Conservation (phyloP, 108 stramenopile genomes). For the Aurantiochytrium sp. region DNA sequence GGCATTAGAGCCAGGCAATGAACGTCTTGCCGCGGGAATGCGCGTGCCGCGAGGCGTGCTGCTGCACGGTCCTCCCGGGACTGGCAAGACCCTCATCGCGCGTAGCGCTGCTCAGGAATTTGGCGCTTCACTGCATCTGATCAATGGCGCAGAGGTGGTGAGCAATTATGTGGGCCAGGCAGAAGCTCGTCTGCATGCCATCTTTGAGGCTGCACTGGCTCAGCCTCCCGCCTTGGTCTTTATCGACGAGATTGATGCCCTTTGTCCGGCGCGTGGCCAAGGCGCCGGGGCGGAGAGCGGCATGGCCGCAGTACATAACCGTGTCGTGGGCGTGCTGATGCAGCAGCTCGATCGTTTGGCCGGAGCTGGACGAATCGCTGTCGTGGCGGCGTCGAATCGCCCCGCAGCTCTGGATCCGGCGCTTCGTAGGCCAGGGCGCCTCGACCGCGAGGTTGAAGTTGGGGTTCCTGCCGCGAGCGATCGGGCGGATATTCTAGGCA, state of each 20-base stretch:
- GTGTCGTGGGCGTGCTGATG: neutral
- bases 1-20: neutral
- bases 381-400: slow-evolving; percentile 88
- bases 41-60: slow-evolving; percentile 50
- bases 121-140: slow-evolving; percentile 81
- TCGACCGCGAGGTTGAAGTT: slow-evolving; percentile 88
- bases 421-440: slow-evolving; percentile 83
- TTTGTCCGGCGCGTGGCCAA: slow-evolving; percentile 94
- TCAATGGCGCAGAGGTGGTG: slow-evolving; percentile 97
- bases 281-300: neutral
- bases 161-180: slow-evolving; percentile 87
- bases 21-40: too few relatives aligned
- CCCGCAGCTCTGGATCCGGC: slow-evolving; percentile 84
- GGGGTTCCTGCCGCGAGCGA: neutral
- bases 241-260: slow-evolving; percentile 97
- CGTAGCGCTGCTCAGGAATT: slow-evolving; percentile 91
- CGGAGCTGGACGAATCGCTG: slow-evolving; percentile 53
- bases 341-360: neutral
- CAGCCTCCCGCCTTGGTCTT: slow-evolving; percentile 91
- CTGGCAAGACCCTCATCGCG: slow-evolving; percentile 93
- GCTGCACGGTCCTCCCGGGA: slow-evolving; percentile 92
- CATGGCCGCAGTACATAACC: neutral
- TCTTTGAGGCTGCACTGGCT: slow-evolving; percentile 82
- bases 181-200: slow-evolving; percentile 87
- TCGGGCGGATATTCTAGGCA: neutral